Conservation (phyloP, 495 filamentous ascomycete genomes). For the Amorphotheca resinae region DNA sequence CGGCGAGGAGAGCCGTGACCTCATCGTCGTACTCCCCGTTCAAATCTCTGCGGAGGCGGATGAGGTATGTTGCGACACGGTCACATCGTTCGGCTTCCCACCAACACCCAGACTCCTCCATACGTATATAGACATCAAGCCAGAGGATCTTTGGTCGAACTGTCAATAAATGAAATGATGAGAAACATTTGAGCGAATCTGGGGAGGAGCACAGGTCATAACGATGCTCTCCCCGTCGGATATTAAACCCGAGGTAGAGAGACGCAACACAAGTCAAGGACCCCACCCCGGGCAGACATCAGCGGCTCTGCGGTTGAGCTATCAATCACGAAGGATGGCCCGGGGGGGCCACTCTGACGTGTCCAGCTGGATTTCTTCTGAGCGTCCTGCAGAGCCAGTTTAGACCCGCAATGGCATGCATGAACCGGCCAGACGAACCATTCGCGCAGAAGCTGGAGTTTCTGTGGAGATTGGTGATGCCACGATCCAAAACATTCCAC, state of each 20-base stretch:
- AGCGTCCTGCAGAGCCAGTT: slow-evolving; percentile 9
- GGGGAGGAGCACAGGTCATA: slow-evolving; percentile 1
- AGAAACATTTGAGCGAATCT: slow-evolving; percentile 3
- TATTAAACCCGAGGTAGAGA: no score
- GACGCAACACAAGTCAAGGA: background rate
- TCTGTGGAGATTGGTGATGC: slow-evolving; percentile 14
- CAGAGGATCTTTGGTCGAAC: slow-evolving; percentile 10
- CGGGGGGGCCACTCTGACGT: slow-evolving; percentile 15
- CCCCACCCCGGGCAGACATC: background rate
- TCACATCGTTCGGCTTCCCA: slow-evolving; percentile 19
- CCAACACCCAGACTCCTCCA: slow-evolving; percentile 20
- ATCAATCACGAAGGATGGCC: slow-evolving; percentile 4
- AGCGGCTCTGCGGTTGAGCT: slow-evolving; percentile 11
- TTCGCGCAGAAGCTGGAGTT: slow-evolving; percentile 4
- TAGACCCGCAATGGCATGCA: slow-evolving; percentile 18
- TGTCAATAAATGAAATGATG: slow-evolving; percentile 7
- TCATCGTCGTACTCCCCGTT: slow-evolving; percentile 14
- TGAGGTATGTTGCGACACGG: slow-evolving; percentile 10
- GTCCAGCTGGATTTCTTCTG: slow-evolving; percentile 10
- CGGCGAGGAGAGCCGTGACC: slow-evolving; percentile 12
- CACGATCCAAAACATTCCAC: slow-evolving; percentile 19
- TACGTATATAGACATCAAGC: slow-evolving; percentile 18
- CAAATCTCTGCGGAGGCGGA: slow-evolving; percentile 11
- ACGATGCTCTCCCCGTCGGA: no score
- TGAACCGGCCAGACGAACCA: slow-evolving; percentile 15